Conservation (phyloP, 2,329 filamentous ascomycete genomes). For the Scolecobasidium constrictum region DNA sequence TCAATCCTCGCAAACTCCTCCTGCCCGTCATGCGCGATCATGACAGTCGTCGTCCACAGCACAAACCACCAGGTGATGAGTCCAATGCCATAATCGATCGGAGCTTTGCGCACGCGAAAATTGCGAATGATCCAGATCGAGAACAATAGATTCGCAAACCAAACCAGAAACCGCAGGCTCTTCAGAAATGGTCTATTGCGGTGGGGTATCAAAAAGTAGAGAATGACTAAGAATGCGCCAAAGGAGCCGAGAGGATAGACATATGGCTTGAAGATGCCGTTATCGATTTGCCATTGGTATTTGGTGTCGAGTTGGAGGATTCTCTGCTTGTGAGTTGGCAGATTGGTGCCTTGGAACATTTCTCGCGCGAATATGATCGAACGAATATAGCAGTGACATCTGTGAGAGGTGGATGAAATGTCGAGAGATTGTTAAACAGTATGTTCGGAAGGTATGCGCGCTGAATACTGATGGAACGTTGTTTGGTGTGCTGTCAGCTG, state of each 20-base stretch:
- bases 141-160: slow-evolving; percentile 31
- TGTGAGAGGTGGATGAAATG: too few relatives aligned
- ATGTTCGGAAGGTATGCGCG: too few relatives aligned
- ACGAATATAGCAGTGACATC: too few relatives aligned
- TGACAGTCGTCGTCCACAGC: slow-evolving; percentile 40
- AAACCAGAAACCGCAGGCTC: slow-evolving; percentile 34
- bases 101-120: slow-evolving; percentile 38
- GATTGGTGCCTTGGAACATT: neutral
- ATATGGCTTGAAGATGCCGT: slow-evolving; percentile 30
- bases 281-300: slow-evolving; percentile 27
- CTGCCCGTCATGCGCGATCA: slow-evolving; percentile 46
- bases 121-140: slow-evolving; percentile 32
- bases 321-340: slow-evolving; percentile 1
- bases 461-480: too few relatives aligned
- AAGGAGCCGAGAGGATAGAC: slow-evolving; percentile 31
- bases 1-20: slow-evolving; percentile 46
- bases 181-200: slow-evolving; percentile 25
- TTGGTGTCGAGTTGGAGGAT: slow-evolving; percentile 24
- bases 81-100: slow-evolving; percentile 44
- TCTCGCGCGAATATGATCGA: too few relatives aligned
- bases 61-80: slow-evolving; percentile 43
- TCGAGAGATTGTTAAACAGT: too few relatives aligned
- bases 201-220: slow-evolving; percentile 42
- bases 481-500: too few relatives aligned
- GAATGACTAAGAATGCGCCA: slow-evolving; percentile 30